Base-by-base conservation (phyloP, 2,329 filamentous ascomycete species). In the Spiromastix sp. region DNA sequence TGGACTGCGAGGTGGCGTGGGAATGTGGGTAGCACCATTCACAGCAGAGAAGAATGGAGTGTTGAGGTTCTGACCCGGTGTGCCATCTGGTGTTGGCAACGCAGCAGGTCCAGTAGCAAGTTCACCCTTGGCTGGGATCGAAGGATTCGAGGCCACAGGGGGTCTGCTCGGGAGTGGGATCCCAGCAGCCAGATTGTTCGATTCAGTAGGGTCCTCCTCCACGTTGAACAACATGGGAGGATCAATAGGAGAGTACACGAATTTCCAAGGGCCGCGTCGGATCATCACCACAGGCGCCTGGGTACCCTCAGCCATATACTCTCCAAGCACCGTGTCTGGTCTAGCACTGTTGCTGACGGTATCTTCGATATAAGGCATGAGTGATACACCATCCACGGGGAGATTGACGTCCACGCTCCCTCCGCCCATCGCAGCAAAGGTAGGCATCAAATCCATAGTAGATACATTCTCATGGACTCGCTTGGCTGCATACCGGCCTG, bases 261-360 rank as follows among this genome's bases (percentile, higher is more conserved):
- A 94, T 67, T 95, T 95, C 85, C 85, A 95, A 30, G 73, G 70
- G 6, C 85, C 85, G 36, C 85, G 79, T 39, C 83, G 79, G 53
- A 95, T 95, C 87, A 95, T 95, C 70, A 93, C 85, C 38, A 93
- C 74, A 1, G 87, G 87, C 4, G 82, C 79, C 37, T 93, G 70
- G 1, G 87, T 94, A 31, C 87, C 87, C 61, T 95, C 87, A 32
- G 85, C 87, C 52, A 89, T 93, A 64, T 95, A 95, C 64, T 95
- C 87, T 41, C 85, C 86, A 49, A 89, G 81, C n/a, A 91, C 86
- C 8, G 83, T 91, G 56, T 95, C 86, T 41, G 81, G 79, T 26
- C 51, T 68, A 4, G 31, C 19, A 10, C 25, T 22, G 2, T 13
- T 11, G 1, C 19, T 60, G 15, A 62, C 61, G 33, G 74, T 76